phyloP scores from a whole-genome alignment of 345 rosid genomes.

The Rhodomyrtus tomentosa region DNA sequence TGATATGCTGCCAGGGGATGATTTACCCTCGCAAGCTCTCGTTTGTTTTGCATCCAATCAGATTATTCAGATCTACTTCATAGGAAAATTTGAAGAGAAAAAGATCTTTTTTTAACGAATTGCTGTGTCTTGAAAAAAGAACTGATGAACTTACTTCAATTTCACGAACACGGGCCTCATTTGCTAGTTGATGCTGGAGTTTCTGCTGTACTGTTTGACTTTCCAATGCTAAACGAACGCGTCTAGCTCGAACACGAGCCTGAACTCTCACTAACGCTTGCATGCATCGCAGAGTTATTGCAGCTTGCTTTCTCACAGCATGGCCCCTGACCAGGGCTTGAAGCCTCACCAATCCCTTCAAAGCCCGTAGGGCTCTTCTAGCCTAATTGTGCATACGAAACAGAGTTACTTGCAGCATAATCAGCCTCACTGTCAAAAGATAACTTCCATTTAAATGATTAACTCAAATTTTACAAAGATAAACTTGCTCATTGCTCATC shows the following conservation, averaged over 20 bases:
- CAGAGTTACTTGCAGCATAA: not conserved
- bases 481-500: not conserved
- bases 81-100: not conserved
- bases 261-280: conserved; percentile 99
- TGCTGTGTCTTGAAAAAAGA: not conserved
- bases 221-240: conserved; percentile 88
- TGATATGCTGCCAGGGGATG: not conserved
- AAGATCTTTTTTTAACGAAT: not conserved
- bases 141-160: conserved; percentile 47
- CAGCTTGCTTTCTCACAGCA: conserved; percentile 99
- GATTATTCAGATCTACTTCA: not conserved
- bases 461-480: not conserved
- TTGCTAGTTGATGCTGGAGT: conserved; percentile 68
- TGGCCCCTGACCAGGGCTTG: conserved; percentile 99
- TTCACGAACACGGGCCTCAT: conserved; percentile 77
- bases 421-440: not conserved
- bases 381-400: conserved; percentile 31
- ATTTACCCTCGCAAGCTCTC: not conserved
- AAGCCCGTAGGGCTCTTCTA: conserved; percentile 93
- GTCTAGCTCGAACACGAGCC: conserved; percentile 97
- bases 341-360: conserved; percentile 94
- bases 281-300: conserved; percentile 98
- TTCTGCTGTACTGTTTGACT: conserved; percentile 69
- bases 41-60: not conserved
- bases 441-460: not conserved